phyloP scores from a whole-genome alignment of 2,329 filamentous ascomycete species.

The Pseudogymnoascus sp. region DNA sequence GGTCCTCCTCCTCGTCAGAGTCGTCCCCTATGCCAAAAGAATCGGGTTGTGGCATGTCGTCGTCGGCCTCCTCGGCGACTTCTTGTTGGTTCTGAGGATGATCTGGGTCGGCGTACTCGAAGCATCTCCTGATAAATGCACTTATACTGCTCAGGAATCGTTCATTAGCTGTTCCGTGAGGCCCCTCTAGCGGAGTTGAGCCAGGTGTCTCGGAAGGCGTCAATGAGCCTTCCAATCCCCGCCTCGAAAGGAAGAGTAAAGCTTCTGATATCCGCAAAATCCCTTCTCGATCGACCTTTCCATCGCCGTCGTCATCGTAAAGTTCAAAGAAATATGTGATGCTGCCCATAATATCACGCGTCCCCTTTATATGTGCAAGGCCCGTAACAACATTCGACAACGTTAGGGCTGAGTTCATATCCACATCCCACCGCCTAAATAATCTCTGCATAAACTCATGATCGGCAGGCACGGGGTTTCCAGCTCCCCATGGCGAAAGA shows the following conservation, averaged over 20 bases:
- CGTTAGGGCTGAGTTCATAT: conserved; percentile 67
- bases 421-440: conserved; percentile 81
- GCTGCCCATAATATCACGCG: conserved; percentile 91
- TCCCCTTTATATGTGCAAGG: conserved; percentile 83
- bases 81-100: conserved; percentile 52
- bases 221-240: conserved; percentile 70
- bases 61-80: conserved; percentile 25
- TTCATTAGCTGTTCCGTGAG: conserved; percentile 64
- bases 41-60: conserved; percentile 34
- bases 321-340: conserved; percentile 98
- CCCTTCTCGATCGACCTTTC: conserved; percentile 87
- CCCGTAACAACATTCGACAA: conserved; percentile 89
- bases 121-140: conserved; percentile 90
- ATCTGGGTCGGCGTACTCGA: conserved; percentile 95
- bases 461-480: conserved; percentile 65
- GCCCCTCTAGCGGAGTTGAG: conserved; percentile 19
- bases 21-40: conserved; percentile 73
- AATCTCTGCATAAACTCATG: conserved; percentile 89
- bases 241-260: conserved; percentile 79
- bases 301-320: conserved; percentile 87
- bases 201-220: conserved; percentile 24
- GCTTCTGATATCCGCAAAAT: conserved; percentile 93
- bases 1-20: conserved; percentile 51
- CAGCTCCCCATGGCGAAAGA: conserved; percentile 45
- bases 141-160: conserved; percentile 87